Evolutionary conservation across 2,329 filamentous ascomycete species (phyloP), one percentile per base, ranked within the genome.

Genomic region (Lasiodiplodia theobromae): DNA sequence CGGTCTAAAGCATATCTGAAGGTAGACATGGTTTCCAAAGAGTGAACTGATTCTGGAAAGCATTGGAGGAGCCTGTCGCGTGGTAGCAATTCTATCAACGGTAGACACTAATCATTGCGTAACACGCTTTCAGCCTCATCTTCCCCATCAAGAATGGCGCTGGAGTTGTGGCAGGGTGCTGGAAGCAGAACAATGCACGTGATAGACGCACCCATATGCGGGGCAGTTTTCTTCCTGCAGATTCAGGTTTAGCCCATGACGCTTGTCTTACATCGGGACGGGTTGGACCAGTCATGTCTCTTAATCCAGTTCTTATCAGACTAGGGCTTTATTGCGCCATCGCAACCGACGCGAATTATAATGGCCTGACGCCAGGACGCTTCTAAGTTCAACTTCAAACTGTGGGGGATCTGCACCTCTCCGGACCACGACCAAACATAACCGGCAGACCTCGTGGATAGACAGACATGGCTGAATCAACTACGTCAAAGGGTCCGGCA

Each of bases 321-420:
- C 23, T 37, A 49, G 47, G 21, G 25, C n/a, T n/a, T 11, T 37
- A 64, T 64, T n/a, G 60, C 60, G 60, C 44, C 23, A 64, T 64
- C 60, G 31, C 60, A 23, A 11, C 21, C 8, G 31, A n/a, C 12
- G 23, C 5, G 37, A 63, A 51, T 51, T 51, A 51, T 25, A 49
- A 18, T 51, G 16, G 21, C 10, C 58, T 31, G 14, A 31, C 4
- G 25, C 28, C 40, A 16, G 25, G 16, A 16, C 28, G 37, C 23
- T 34, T 57, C 23, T 57, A 25, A 57, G 23, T 38, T 47, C 25
- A 18, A 37, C 60, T 6, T 38, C 54, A 14, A 10, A 6, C 28
- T 37, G 44, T 44, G 60, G 60, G 47, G 60, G 11, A n/a, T 34
- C 31, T 37, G 4, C 28, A n/a, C 10, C 16, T n/a, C 47, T n/a